Conservation (phyloP, 331 rosid species). For the Rosa hybrid region DNA sequence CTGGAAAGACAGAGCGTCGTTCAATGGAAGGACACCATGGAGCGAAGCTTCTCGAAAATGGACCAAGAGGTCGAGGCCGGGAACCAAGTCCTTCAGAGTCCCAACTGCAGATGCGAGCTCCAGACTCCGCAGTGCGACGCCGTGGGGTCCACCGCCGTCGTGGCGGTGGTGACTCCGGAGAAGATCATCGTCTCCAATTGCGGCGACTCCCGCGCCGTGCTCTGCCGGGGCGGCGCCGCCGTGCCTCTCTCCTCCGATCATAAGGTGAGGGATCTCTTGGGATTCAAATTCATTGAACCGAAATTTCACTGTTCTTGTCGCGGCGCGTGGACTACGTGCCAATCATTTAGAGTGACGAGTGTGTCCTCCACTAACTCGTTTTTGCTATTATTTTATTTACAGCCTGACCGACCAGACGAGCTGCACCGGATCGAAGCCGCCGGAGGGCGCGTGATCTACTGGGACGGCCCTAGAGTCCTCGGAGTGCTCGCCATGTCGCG, state of each 20-base stretch:
- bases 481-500: slow-evolving; percentile 91
- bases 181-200: slow-evolving; percentile 78
- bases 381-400: not conserved
- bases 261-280: slow-evolving; percentile 48
- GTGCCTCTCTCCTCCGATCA: slow-evolving; percentile 89
- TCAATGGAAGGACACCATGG: slow-evolving; percentile 48
- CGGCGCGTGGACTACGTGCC: slow-evolving; percentile 7
- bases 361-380: not conserved
- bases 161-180: slow-evolving; percentile 52
- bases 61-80: slow-evolving; percentile 61
- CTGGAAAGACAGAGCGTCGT: slow-evolving; percentile 13
- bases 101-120: slow-evolving; percentile 50
- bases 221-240: slow-evolving; percentile 65
- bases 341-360: not conserved
- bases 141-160: slow-evolving; percentile 88
- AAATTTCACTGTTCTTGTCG: not conserved
- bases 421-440: slow-evolving; percentile 65
- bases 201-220: slow-evolving; percentile 95
- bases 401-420: slow-evolving; percentile 96
- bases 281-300: not conserved
- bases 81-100: slow-evolving; percentile 2
- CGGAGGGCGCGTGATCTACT: slow-evolving; percentile 86
- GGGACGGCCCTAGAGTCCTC: slow-evolving; percentile 86
- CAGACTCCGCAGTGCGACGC: slow-evolving; percentile 83
- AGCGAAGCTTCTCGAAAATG: slow-evolving; percentile 46